Conservation (phyloP, 139 green algal genomes). For the Eudorina sp. region DNA sequence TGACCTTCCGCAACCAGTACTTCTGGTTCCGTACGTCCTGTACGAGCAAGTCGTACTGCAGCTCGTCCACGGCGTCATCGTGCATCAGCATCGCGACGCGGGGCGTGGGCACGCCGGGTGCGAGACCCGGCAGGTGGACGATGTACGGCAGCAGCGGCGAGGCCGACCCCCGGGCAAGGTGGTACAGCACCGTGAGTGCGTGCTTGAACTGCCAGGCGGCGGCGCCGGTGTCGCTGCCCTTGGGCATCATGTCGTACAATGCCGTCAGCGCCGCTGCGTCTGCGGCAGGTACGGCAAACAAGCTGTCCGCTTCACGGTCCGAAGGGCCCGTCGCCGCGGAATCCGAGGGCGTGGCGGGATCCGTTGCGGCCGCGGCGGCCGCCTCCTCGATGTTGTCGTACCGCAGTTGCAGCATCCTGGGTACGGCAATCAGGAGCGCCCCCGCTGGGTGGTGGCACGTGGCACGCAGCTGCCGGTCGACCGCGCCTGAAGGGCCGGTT, state of each 20-base stretch:
- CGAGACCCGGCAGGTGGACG: constrained; percentile 55
- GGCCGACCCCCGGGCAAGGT: constrained; percentile 40
- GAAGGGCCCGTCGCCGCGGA: too few relatives aligned
- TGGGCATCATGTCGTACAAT: background rate
- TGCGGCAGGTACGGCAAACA: background rate
- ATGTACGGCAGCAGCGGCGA: constrained; percentile 56
- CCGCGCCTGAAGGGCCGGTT: background rate
- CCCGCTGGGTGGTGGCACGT: background rate
- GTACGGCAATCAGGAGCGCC: constrained; percentile 1
- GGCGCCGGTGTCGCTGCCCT: constrained; percentile 11
- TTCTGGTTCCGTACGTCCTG: constrained; percentile 55
- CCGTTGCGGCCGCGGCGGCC: background rate
- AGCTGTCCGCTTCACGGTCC: background rate
- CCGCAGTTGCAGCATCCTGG: background rate
- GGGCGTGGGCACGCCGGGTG: constrained; percentile 45
- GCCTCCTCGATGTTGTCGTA: constrained; percentile 19
- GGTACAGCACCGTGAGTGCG: constrained; percentile 55
- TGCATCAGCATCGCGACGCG: constrained; percentile 61
- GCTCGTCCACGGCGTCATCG: constrained; percentile 39
- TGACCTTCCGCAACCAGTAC: constrained; percentile 19
- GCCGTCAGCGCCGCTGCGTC: background rate
- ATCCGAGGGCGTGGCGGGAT: background rate
- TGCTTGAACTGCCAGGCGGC: constrained; percentile 78
- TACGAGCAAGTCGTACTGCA: constrained; percentile 51
- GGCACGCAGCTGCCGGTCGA: constrained; percentile 2